Evolutionary conservation across 2,329 filamentous ascomycete genomes (phyloP), one percentile per base, ranked within the genome.

Genomic region (Sporothrix brunneoviolacea): DNA sequence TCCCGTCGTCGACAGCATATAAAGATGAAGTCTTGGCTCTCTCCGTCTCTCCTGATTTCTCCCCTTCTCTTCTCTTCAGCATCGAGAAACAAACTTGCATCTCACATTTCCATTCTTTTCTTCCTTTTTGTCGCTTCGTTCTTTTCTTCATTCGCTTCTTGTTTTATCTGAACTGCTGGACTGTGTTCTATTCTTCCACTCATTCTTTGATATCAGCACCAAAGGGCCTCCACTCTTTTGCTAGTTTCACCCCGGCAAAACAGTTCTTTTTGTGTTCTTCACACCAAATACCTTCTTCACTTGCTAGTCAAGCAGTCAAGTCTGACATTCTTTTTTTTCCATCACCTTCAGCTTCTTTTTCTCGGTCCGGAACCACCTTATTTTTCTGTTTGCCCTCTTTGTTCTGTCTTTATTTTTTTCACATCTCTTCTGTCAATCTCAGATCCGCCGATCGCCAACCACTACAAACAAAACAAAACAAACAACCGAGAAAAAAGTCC

Each of bases 291-390:
- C n/a, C n/a, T n/a, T n/a, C n/a, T n/a, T n/a, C n/a, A n/a, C 50
- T 49, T 52, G 50, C 50, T 49, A 52, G 50, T 37, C 50, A 48
- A 52, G 50, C 33, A 48, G 45, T 62, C 58, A 62, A 28, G 24
- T 61, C 64, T 15, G 24, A 39, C 40, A 43, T 33, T 52, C 49
- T 37, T 44, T 51, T 27, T 43, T 13, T 42, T 28, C 21, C n/a
- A 27, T 42, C 12, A 18, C 21, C 10, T 41, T 27, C 27, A 5
- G 9, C n/a, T 45, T 65, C 62, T 58, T 58, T 35, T 55, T 55
- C 51, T 61, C 67, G 72, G 74, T 76, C 74, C 75, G 75, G 73
- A 67, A 77, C 74, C 73, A 68, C 63, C 65, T 67, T 60, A 60
- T 56, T 55, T 44, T 12, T 27, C 28, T 10, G 33, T 35, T 50